Evolutionary conservation across 2,329 filamentous ascomycete species (phyloP).

Genomic region (Chrysoporthe cubensis): DNA sequence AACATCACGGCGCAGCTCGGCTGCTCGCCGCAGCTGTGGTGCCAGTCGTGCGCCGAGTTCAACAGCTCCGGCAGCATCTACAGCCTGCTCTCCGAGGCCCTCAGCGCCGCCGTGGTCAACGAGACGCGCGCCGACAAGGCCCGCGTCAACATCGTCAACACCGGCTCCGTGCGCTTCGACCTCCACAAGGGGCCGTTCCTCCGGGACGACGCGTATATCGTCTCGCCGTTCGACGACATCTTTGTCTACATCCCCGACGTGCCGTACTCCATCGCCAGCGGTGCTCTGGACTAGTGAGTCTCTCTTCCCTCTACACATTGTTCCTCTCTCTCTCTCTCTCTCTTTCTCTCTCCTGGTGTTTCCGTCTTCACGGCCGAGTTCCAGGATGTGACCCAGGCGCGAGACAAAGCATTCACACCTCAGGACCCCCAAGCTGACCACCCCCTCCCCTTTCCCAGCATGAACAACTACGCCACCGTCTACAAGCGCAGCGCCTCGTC

Average conservation of each 20-base stretch:
- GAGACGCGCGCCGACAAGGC: slow-evolving; percentile 51
- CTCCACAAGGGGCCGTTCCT: slow-evolving; percentile 67
- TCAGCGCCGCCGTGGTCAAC: slow-evolving; percentile 57
- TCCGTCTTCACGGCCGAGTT: background rate
- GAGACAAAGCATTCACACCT: too few species aligned
- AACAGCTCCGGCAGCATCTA: slow-evolving; percentile 58
- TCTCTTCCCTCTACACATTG: too few species aligned
- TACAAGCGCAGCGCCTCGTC: slow-evolving; percentile 40
- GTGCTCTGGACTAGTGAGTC: slow-evolving; percentile 37
- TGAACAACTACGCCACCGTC: slow-evolving; percentile 48
- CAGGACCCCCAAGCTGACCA: background rate
- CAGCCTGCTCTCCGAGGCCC: slow-evolving; percentile 53
- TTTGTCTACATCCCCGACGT: slow-evolving; percentile 59
- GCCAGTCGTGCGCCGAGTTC: slow-evolving; percentile 59
- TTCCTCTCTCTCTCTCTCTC: too few species aligned
- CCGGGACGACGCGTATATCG: slow-evolving; percentile 55
- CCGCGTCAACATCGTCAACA: slow-evolving; percentile 63
- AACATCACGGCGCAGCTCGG: slow-evolving; percentile 57
- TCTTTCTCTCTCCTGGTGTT: too few species aligned
- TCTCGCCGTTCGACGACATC: slow-evolving; percentile 57
- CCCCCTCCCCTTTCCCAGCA: slow-evolving; percentile 28
- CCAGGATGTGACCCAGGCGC: too few species aligned
- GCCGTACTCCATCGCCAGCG: slow-evolving; percentile 49
- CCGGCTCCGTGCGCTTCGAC: slow-evolving; percentile 64
- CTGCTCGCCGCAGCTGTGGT: slow-evolving; percentile 64